These are phyloP conservation scores for Coniochaeta sp. DNA, from an alignment of 2,329 filamentous ascomycete species.

Conservation along the genomic window DNA sequence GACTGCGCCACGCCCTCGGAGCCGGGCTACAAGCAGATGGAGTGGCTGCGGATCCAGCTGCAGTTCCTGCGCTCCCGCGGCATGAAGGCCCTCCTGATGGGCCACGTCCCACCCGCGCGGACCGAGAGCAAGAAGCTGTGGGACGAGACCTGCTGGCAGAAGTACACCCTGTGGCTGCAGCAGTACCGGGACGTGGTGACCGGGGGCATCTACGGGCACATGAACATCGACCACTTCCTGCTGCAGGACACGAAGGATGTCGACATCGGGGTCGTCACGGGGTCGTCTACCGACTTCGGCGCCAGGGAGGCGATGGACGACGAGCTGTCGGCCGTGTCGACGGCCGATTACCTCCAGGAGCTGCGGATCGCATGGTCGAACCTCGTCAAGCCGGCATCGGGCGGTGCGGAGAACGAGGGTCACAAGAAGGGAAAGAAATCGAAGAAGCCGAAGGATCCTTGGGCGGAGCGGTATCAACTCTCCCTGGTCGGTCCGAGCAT, in stretches of 20 bases:
- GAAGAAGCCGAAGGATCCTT: constrained; percentile 63
- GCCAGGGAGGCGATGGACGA: constrained; percentile 34
- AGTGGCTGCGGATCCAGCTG: constrained; percentile 89
- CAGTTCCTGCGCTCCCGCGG: constrained; percentile 72
- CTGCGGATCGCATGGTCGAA: constrained; percentile 71
- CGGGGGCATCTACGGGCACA: constrained; percentile 77
- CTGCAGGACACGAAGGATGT: constrained; percentile 79
- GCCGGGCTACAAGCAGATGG: constrained; percentile 89
- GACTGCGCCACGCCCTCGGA: constrained; percentile 73
- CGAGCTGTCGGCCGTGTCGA: constrained; percentile 57
- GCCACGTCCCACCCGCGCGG: constrained; percentile 86
- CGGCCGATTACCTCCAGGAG: constrained; percentile 72
- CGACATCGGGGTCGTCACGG: constrained; percentile 41
- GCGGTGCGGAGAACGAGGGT: constrained; percentile 21
- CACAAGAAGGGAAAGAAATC: constrained; percentile 28
- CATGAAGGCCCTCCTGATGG: constrained; percentile 91
- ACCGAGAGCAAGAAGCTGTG: constrained; percentile 79
- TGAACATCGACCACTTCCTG: constrained; percentile 98
- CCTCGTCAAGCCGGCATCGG: constrained; percentile 50
- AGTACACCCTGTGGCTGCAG: constrained; percentile 83
- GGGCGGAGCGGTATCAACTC: constrained; percentile 77
- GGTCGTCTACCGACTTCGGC: constrained; percentile 17
- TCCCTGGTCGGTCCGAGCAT: constrained; percentile 78
- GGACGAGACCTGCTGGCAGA: constrained; percentile 98
- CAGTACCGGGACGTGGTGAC: constrained; percentile 89